A percentile compares a stretch with the other conserved stretches of the same genome.
phyloP scores from a whole-genome alignment of 495 filamentous ascomycete species.

The Trichoderma virens region DNA sequence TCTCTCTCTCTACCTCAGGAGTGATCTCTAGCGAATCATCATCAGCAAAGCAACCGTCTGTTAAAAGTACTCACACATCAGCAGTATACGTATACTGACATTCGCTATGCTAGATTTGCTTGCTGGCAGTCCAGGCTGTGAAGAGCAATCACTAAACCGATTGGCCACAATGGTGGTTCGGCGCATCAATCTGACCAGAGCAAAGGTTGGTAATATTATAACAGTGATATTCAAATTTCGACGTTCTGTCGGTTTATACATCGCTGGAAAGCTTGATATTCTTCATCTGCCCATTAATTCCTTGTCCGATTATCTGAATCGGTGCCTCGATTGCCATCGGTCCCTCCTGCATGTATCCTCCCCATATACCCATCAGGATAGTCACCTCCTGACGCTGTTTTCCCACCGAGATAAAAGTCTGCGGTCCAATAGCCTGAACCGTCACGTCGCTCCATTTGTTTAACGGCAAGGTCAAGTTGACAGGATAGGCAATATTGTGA shows the following conservation, averaged over 20 bases:
- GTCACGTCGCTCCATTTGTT: constrained; percentile 26
- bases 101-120: no score
- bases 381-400: background rate
- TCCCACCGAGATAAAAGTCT: constrained; percentile 21
- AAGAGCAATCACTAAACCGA: no score
- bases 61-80: no score
- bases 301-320: background rate
- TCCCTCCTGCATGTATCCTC: constrained; percentile 4
- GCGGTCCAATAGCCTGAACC: constrained; percentile 25
- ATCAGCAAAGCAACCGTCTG: no score
- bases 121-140: no score
- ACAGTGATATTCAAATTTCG: no score
- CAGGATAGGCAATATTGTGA: constrained; percentile 28
- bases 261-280: background rate
- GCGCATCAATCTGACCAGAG: no score
- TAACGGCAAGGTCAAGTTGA: constrained; percentile 32
- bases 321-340: constrained; percentile 3
- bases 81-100: no score
- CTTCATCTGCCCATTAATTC: constrained; percentile 1
- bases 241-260: no score
- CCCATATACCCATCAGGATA: background rate
- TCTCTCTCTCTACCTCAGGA: no score
- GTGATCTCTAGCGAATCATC: no score
- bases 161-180: no score
- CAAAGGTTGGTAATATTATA: background rate